A percentile compares a stretch with the other conserved stretches of the same genome.
Evolutionary conservation across 495 filamentous ascomycete genomes (phyloP).

Genomic region (Penicillium cosmopolitanum): DNA sequence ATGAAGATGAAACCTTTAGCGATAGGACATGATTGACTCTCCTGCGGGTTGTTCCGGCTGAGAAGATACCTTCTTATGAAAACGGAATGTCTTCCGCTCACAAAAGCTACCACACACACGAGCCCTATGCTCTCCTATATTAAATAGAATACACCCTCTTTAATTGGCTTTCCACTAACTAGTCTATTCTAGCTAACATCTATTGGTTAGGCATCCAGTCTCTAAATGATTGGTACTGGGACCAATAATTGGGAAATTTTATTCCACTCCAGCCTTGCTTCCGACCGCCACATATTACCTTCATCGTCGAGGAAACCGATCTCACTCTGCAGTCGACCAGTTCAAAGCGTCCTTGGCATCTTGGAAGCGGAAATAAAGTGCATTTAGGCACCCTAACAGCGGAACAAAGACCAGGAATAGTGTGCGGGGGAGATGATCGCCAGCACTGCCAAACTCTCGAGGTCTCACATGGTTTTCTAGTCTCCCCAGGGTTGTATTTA

Average conservation of each 20-base stretch:
- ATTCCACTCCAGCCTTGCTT: background rate
- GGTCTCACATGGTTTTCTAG: background rate
- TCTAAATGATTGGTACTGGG: background rate
- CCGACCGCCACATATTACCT: slow-evolving; percentile 1
- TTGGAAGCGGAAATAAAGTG: slow-evolving; percentile 14
- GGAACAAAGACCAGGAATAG: slow-evolving; percentile 2
- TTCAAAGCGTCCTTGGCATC: slow-evolving; percentile 13
- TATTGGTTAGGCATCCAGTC: background rate
- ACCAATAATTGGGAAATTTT: background rate
- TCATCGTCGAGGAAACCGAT: background rate
- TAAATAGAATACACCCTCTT: background rate
- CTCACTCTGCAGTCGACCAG: background rate
- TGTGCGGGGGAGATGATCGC: slow-evolving; percentile 14
- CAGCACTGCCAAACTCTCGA: background rate
- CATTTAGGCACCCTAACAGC: background rate
- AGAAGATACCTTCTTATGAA: background rate
- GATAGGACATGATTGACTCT: background rate
- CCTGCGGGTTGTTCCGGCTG: background rate
- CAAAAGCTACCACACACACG: background rate
- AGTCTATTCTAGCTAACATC: background rate
- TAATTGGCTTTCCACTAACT: background rate
- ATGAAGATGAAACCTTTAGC: background rate
- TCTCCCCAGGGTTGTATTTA: slow-evolving; percentile 1
- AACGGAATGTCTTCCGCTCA: background rate
- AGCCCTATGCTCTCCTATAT: too few relatives aligned